These are phyloP conservation scores for Acanthamoeba castellanii DNA, from an alignment of 208 protist species.

Conservation along the genomic window DNA sequence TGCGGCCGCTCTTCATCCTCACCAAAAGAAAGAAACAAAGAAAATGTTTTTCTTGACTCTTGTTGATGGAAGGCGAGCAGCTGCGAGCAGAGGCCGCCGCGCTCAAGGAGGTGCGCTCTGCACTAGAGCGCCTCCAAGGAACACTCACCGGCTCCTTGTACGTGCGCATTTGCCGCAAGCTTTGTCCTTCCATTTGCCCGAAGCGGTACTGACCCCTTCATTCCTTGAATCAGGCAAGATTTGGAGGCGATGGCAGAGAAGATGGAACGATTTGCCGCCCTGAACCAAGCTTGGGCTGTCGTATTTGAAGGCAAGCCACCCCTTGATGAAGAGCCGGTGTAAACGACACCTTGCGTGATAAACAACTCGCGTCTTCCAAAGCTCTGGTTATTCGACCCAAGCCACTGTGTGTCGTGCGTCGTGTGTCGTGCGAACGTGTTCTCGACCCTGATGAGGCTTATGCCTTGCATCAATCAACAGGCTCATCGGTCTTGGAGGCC, in stretches of 20 bases:
- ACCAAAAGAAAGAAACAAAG: background rate
- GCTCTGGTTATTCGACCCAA: no score
- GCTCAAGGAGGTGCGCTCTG: background rate
- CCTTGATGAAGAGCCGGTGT: background rate
- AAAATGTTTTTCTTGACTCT: background rate
- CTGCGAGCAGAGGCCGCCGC: background rate
- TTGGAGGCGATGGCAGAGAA: conserved; percentile 9
- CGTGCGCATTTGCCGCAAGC: background rate
- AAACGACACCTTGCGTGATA: no score
- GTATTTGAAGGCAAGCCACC: conserved; percentile 14
- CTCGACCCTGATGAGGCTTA: no score
- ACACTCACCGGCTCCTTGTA: background rate
- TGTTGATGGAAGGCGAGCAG: background rate
- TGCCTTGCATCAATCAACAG: no score
- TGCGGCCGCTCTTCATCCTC: background rate
- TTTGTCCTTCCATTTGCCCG: background rate
- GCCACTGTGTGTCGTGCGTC: no score
- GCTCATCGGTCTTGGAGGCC: background rate
- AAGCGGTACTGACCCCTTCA: background rate
- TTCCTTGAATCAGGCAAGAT: background rate
- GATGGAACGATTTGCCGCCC: background rate
- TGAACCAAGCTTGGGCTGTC: conserved; percentile 6
- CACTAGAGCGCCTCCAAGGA: background rate
- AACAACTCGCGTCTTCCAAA: background rate
- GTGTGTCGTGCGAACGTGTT: no score